Conservation (phyloP, 345 rosid genomes). For the Salix dunnii region DNA sequence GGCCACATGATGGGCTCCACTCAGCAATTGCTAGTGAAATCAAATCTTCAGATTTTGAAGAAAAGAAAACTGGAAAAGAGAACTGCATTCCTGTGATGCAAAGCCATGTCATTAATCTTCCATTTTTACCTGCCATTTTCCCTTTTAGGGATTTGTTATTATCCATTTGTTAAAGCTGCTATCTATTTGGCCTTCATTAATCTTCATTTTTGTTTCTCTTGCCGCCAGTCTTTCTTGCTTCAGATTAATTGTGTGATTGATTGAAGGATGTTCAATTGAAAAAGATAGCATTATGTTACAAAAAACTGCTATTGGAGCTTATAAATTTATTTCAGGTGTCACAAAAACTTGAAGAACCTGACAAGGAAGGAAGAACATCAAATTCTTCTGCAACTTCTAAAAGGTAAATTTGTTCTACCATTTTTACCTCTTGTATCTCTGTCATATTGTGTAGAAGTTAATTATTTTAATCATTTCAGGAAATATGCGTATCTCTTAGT, state of each 20-base stretch:
- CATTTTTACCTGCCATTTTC: background rate
- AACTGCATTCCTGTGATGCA: slow-evolving; percentile 8
- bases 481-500: background rate
- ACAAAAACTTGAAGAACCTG: slow-evolving; percentile 7
- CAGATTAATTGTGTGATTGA: background rate
- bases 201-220: background rate
- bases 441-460: background rate
- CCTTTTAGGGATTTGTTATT: background rate
- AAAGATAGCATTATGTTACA: background rate
- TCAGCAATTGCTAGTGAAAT: background rate
- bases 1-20: background rate
- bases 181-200: no score
- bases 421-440: slow-evolving; percentile 5
- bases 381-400: background rate
- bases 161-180: background rate
- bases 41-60: background rate
- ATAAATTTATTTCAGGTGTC: slow-evolving; percentile 4
- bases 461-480: background rate
- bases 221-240: background rate
- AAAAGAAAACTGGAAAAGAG: slow-evolving; percentile 1
- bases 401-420: slow-evolving; percentile 17
- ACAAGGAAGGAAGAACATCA: slow-evolving; percentile 8
- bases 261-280: background rate
- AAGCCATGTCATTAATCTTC: slow-evolving; percentile 14
- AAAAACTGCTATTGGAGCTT: background rate